phyloP scores from a whole-genome alignment of 352 stramenopile species.

The Phytopythium helicoides region DNA sequence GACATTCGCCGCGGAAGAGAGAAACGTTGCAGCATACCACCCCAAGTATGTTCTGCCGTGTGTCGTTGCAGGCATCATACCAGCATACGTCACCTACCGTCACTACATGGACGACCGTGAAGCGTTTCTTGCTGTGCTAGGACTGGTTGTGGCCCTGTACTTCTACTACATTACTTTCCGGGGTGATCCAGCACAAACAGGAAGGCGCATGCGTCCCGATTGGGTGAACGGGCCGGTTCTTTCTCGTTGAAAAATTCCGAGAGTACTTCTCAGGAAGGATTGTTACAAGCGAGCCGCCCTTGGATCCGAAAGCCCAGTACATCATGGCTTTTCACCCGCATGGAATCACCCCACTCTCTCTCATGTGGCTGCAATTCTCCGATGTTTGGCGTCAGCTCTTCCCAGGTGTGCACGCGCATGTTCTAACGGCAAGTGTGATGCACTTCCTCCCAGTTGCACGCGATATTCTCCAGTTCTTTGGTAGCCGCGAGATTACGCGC shows the following conservation, averaged over 20 bases:
- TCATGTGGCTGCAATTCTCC: slow-evolving; percentile 80
- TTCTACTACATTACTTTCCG: slow-evolving; percentile 67
- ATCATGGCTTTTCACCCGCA: slow-evolving; percentile 80
- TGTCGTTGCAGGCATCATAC: slow-evolving; percentile 32
- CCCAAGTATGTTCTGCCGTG: slow-evolving; percentile 57
- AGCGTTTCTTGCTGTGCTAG: slow-evolving; percentile 33
- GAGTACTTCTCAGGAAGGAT: slow-evolving; percentile 68
- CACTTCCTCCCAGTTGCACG: slow-evolving; percentile 79
- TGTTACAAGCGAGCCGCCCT: slow-evolving; percentile 38
- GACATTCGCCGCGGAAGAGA: slow-evolving; percentile 48
- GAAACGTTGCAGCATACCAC: slow-evolving; percentile 46
- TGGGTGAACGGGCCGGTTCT: slow-evolving; percentile 48
- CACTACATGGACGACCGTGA: slow-evolving; percentile 53
- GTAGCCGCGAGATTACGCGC: slow-evolving; percentile 71
- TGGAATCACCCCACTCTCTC: slow-evolving; percentile 70
- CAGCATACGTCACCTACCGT: slow-evolving; percentile 38
- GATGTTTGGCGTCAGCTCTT: slow-evolving; percentile 65
- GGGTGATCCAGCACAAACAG: slow-evolving; percentile 60
- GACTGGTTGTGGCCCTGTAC: slow-evolving; percentile 57
- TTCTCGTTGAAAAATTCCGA: slow-evolving; percentile 54
- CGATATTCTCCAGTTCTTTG: slow-evolving; percentile 75
- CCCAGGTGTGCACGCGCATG: slow-evolving; percentile 58
- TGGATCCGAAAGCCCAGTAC: slow-evolving; percentile 65
- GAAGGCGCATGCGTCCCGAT: slow-evolving; percentile 38
- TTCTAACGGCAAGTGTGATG: slow-evolving; percentile 74